Percentiles rank a stretch among this genome's conserved stretches.
Conservation (phyloP, 176 grass and related monocot genomes). For the Paspalum notatum region DNA sequence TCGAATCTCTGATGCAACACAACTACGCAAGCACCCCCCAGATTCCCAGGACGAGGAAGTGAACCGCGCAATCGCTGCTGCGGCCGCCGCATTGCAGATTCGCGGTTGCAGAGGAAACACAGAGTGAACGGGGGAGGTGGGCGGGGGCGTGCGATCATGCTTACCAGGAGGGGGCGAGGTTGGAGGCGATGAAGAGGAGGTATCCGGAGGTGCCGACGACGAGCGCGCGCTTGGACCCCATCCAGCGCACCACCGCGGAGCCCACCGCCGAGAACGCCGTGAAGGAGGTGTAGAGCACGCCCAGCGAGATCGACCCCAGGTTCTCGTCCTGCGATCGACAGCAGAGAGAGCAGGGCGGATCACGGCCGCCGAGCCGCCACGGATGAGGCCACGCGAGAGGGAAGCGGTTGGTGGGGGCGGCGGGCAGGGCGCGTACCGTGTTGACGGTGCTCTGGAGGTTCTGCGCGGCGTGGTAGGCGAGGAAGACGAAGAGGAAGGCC, state of each 20-base stretch:
- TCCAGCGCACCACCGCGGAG: conserved; percentile 62
- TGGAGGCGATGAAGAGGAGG: conserved; percentile 87
- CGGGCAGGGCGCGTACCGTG: conserved; percentile 46
- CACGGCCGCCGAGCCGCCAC: background rate
- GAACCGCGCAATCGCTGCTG: background rate
- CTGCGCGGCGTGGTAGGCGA: conserved; percentile 95
- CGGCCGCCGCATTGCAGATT: background rate
- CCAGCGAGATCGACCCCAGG: conserved; percentile 81
- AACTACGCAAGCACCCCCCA: background rate
- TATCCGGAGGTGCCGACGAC: conserved; percentile 84
- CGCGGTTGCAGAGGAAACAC: background rate
- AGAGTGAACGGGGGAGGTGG: background rate
- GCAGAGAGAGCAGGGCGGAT: background rate
- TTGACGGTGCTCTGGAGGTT: conserved; percentile 96
- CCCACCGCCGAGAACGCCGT: conserved; percentile 77
- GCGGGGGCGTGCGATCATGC: background rate
- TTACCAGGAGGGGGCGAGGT: conserved; percentile 80
- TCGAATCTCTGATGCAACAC: background rate
- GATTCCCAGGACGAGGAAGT: background rate
- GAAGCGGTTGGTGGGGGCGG: background rate
- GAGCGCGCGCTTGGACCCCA: conserved; percentile 73
- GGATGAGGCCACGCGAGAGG: background rate
- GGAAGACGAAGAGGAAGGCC: conserved; percentile 96
- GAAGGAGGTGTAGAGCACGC: conserved; percentile 85
- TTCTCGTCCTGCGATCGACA: conserved; percentile 70